Percentiles rank a stretch among this genome's conserved stretches.
These are phyloP conservation scores for Vitis rupestris DNA, from an alignment of 164 flowering plant species.

Conservation along the genomic window DNA sequence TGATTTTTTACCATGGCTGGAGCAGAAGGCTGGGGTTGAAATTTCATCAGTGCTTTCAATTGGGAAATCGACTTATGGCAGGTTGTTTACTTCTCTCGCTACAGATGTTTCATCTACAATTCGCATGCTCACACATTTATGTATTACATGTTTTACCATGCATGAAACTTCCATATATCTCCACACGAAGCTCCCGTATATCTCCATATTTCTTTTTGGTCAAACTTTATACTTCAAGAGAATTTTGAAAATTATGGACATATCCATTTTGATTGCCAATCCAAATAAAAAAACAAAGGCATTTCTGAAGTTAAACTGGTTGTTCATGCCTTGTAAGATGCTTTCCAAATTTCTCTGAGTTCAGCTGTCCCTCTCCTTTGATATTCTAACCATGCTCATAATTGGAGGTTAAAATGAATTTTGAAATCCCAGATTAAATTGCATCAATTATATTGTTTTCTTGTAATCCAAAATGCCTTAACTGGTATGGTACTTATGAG, in stretches of 20 bases:
- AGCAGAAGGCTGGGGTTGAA: slow-evolving; percentile 52
- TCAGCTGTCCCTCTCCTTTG: no score
- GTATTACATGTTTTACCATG: neutral
- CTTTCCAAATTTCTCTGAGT: no score
- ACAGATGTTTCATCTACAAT: neutral
- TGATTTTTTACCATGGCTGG: slow-evolving; percentile 77
- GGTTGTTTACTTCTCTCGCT: slow-evolving; percentile 27
- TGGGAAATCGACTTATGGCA: slow-evolving; percentile 66
- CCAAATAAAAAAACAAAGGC: no score
- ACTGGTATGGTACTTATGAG: neutral
- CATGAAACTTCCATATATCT: neutral
- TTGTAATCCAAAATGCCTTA: neutral
- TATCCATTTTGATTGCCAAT: no score
- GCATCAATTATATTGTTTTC: slow-evolving; percentile 25
- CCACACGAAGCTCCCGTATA: neutral
- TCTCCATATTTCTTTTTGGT: no score
- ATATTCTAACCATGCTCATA: no score
- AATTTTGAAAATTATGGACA: no score
- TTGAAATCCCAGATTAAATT: no score
- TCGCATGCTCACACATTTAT: neutral
- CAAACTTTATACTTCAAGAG: no score
- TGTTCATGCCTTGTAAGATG: no score
- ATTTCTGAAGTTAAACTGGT: no score
- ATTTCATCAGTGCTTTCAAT: slow-evolving; percentile 63
- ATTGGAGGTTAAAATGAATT: no score